These are phyloP conservation scores for Alnus rubra DNA, from an alignment of 306 rosid genomes.

Conservation along the genomic window DNA sequence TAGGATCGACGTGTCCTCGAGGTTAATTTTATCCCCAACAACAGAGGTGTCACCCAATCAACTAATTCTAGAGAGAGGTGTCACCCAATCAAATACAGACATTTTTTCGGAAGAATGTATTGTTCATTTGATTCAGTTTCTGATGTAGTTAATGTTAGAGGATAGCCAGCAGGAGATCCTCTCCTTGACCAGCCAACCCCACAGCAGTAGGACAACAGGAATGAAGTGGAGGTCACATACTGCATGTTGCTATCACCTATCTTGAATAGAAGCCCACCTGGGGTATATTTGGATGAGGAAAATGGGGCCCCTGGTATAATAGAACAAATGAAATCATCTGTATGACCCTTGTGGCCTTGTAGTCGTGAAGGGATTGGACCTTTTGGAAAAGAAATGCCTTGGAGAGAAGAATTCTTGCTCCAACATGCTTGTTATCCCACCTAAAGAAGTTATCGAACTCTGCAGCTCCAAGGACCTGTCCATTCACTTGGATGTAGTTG, in stretches of 20 bases:
- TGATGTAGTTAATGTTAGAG: too few species aligned
- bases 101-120: too few species aligned
- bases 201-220: too few species aligned
- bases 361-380: conserved; percentile 69
- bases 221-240: conserved; percentile 90
- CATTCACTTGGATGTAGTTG: conserved; percentile 76
- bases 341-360: conserved; percentile 90
- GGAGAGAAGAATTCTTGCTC: conserved; percentile 89
- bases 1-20: too few species aligned
- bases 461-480: conserved; percentile 79
- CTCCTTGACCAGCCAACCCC: too few species aligned
- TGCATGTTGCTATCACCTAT: conserved; percentile 89
- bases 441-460: conserved; percentile 81
- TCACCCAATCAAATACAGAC: too few species aligned
- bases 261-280: conserved; percentile 91
- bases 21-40: too few species aligned
- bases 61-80: too few species aligned
- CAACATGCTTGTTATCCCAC: conserved; percentile 96
- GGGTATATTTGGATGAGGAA: conserved; percentile 74
- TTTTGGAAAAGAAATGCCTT: conserved; percentile 85
- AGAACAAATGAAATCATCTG: conserved; percentile 88
- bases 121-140: too few species aligned
- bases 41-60: too few species aligned
- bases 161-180: too few species aligned
- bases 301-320: conserved; percentile 69